A percentile compares a stretch with the other conserved stretches of the same genome.
phyloP scores from a whole-genome alignment of 2,329 filamentous ascomycete genomes.

The Talaromyces sp. region DNA sequence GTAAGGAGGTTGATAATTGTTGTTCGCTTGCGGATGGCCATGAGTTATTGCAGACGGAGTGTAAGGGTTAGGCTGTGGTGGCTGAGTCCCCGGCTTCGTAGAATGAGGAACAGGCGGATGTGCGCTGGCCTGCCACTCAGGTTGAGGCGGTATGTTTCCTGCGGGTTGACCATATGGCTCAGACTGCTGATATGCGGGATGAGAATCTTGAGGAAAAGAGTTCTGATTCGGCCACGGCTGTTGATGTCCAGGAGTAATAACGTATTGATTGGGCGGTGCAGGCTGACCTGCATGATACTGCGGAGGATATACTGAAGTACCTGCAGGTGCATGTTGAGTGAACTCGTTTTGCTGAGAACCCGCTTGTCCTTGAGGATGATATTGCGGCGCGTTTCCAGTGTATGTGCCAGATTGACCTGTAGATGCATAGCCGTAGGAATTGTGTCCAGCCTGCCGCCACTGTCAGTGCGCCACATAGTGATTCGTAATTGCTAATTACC shows the following conservation, averaged over 20 bases:
- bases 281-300: conserved; percentile 13
- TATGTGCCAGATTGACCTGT: conserved; percentile 19
- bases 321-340: not conserved
- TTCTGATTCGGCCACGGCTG: conserved; percentile 10
- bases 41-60: not conserved
- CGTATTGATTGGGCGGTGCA: conserved; percentile 8
- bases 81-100: conserved; percentile 15
- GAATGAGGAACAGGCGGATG: conserved; percentile 17
- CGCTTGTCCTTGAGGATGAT: conserved; percentile 18
- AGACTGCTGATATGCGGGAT: conserved; percentile 5
- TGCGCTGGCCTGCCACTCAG: conserved; percentile 16
- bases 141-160: not conserved
- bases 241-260: not conserved
- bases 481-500: too few species aligned
- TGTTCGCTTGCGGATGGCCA: not conserved
- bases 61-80: not conserved
- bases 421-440: conserved; percentile 21
- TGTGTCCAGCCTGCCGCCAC: conserved; percentile 16
- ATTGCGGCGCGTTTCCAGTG: conserved; percentile 19
- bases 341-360: not conserved
- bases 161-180: conserved; percentile 3
- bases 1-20: conserved; percentile 1
- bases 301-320: conserved; percentile 3
- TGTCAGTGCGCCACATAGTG: not conserved
- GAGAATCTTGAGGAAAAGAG: not conserved